A percentile compares a stretch with the other conserved stretches of the same genome.
phyloP scores from a whole-genome alignment of 2,329 filamentous ascomycete genomes.

The Sodiomyces alkalinus region DNA sequence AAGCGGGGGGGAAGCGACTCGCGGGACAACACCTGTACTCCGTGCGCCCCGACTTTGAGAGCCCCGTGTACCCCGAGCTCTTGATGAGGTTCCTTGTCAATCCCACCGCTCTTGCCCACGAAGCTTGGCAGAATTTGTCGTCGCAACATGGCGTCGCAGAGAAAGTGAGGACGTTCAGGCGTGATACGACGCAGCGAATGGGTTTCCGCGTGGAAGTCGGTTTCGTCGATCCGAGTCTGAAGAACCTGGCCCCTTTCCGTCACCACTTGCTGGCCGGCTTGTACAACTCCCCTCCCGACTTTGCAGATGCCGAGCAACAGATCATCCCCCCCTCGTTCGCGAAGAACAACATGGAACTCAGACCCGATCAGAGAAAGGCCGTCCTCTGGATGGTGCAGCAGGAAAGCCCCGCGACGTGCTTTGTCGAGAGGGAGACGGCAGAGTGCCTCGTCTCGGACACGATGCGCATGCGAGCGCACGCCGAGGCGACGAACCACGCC shows the following conservation, averaged over 20 bases:
- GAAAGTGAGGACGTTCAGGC: neutral
- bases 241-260: conserved; percentile 13
- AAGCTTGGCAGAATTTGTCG: conserved; percentile 5
- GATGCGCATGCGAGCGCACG: conserved; percentile 17
- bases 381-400: conserved; percentile 13
- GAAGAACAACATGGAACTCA: conserved; percentile 4
- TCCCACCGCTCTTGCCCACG: conserved; percentile 7
- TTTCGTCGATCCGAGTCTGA: conserved; percentile 5
- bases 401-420: conserved; percentile 9
- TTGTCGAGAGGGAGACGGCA: conserved; percentile 21
- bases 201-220: conserved; percentile 1
- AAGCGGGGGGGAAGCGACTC: neutral
- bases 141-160: too few relatives aligned
- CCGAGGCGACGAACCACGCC: conserved; percentile 11
- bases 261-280: neutral
- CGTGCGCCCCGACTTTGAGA: too few relatives aligned
- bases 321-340: conserved; percentile 10
- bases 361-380: conserved; percentile 10
- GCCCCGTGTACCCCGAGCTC: neutral
- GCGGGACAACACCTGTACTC: neutral
- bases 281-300: too few relatives aligned
- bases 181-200: neutral
- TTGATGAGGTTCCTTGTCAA: conserved; percentile 7
- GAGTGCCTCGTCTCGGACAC: conserved; percentile 19
- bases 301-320: conserved; percentile 1